Base-by-base conservation (phyloP, 345 rosid genomes). In the Aquilaria yunnanensis region DNA sequence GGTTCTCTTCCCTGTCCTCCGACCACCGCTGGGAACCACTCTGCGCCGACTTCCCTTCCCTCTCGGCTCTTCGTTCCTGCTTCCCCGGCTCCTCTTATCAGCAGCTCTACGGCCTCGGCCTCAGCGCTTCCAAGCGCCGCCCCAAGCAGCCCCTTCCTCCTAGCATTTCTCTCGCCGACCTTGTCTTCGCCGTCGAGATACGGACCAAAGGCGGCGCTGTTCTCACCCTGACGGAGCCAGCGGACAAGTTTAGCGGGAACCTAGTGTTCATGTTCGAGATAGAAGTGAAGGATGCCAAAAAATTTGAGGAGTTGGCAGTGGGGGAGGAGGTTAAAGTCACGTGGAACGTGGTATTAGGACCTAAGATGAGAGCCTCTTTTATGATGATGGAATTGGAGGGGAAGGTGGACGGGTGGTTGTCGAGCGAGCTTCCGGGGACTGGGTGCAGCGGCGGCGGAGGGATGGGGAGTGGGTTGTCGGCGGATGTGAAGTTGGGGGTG, bases 321-420 rank as follows among this genome's bases (percentile, higher is more conserved):
- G 47, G 12, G 32, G 69, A 70, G 13, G 64, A 14, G 51, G 54
- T 80, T 32, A 76, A 43, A 33, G 53, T 84, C 14, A 70, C 75
- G 43, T 84, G 86, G 86, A 68, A 72, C 48, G 70, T 77, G 57
- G 77, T 73, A 50, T 23, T 75, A 52, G 55, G 64, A 8, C 43
- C 43, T 37, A 7, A 77, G 77, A 16, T 77, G 81, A 78, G 68
- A 46, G 77, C 72, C 30, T 74, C 59, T 31, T 81, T 78, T 48
- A 74, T 71, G 0, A 62, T 81, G 86, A 74, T 81, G 78, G 85
- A 81, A 12, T n/a, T 64, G 14, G 60, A 65, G 5, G 76, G 75
- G 34, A 67, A 64, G 59, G 46, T 70, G 41, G 67, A 62, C 23
- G 41, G 2, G 43, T 84, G 83, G 85, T 80, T 79, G 57, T 77